Percentiles rank a stretch among this genome's conserved stretches.
Conservation (phyloP, 768 basidiomycete genomes). For the Trametes maxima region DNA sequence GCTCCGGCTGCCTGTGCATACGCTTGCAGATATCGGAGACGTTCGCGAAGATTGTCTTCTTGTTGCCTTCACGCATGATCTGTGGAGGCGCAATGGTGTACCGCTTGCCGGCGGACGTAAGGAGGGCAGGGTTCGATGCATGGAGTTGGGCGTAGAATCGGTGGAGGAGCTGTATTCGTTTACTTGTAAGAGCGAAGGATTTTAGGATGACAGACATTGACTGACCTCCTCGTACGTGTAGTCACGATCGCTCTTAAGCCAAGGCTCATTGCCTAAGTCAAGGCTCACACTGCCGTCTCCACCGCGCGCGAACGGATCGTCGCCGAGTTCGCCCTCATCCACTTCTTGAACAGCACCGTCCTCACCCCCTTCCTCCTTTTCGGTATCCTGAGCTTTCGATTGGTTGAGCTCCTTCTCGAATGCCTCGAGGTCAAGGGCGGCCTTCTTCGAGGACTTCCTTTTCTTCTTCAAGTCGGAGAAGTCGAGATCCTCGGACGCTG, state of each 20-base stretch:
- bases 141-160: slow-evolving; percentile 93
- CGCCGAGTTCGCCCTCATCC: slow-evolving; percentile 85
- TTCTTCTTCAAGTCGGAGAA: slow-evolving; percentile 98
- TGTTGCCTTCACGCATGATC: slow-evolving; percentile 93
- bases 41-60: slow-evolving; percentile 97
- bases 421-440: slow-evolving; percentile 85
- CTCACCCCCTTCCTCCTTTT: slow-evolving; percentile 61
- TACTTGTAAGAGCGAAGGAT: background rate
- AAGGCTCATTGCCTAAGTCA: slow-evolving; percentile 81
- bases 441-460: slow-evolving; percentile 89
- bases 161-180: slow-evolving; percentile 68
- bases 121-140: slow-evolving; percentile 90
- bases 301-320: slow-evolving; percentile 76
- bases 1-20: slow-evolving; percentile 98
- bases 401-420: slow-evolving; percentile 91
- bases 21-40: slow-evolving; percentile 96
- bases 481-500: slow-evolving; percentile 73
- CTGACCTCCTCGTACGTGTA: slow-evolving; percentile 93
- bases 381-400: slow-evolving; percentile 60
- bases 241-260: slow-evolving; percentile 92
- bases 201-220: background rate
- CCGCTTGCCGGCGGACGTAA: slow-evolving; percentile 83
- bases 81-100: slow-evolving; percentile 98
- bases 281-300: slow-evolving; percentile 56
- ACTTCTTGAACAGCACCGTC: slow-evolving; percentile 58